Conservation (phyloP, 179 eudicot genomes). For the Gypsophila paniculata region DNA sequence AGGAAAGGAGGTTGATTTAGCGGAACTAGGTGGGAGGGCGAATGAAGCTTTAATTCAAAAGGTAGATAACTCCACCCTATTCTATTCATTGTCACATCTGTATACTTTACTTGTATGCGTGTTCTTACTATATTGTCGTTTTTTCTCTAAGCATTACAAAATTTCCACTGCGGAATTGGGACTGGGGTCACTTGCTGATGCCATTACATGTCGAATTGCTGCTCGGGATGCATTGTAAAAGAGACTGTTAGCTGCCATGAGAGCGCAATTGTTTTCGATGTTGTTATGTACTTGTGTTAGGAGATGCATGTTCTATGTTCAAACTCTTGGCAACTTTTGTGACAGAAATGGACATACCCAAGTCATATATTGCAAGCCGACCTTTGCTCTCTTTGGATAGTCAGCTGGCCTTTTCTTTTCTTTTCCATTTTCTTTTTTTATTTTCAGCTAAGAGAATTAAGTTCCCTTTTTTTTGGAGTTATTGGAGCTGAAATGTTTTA, state of each 20-base stretch:
- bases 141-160: slow-evolving; percentile 66
- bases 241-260: not conserved
- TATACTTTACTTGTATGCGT: not conserved
- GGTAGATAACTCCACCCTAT: slow-evolving; percentile 36
- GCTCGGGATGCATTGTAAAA: slow-evolving; percentile 73
- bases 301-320: not conserved
- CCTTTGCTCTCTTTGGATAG: not conserved
- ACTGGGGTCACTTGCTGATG: slow-evolving; percentile 69
- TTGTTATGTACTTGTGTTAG: not conserved
- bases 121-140: not conserved
- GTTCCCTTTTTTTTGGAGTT: no score
- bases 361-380: not conserved
- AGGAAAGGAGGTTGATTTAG: slow-evolving; percentile 71
- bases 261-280: not conserved
- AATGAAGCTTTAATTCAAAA: slow-evolving; percentile 66
- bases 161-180: slow-evolving; percentile 57
- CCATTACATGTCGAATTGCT: slow-evolving; percentile 85
- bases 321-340: not conserved
- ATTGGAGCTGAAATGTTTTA: no score
- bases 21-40: slow-evolving; percentile 58
- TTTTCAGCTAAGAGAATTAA: no score
- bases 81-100: slow-evolving; percentile 1
- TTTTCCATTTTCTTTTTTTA: no score
- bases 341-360: not conserved
- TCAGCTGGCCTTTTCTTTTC: no score